A percentile compares a stretch with the other conserved stretches of the same genome.
phyloP scores from a whole-genome alignment of 345 rosid genomes.

The Euphorbia pulcherrima region DNA sequence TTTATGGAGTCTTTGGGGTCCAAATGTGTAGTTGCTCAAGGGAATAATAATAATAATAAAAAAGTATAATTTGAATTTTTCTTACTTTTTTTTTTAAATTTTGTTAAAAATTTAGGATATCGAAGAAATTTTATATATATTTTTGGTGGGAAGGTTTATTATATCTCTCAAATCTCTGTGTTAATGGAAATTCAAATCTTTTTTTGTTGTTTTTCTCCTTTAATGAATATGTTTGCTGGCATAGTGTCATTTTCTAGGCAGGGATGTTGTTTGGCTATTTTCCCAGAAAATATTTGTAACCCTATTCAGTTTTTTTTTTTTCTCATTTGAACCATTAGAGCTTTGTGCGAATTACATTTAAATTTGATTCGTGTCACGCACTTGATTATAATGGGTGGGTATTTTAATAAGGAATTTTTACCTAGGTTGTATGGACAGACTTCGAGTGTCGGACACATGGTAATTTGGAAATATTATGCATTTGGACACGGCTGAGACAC shows the following conservation, averaged over 20 bases:
- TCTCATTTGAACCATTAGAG: too few relatives aligned
- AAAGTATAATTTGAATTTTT: background rate
- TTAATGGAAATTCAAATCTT: too few relatives aligned
- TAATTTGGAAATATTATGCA: too few relatives aligned
- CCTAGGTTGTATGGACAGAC: too few relatives aligned
- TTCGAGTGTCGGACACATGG: too few relatives aligned
- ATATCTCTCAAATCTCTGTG: background rate
- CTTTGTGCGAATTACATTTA: too few relatives aligned
- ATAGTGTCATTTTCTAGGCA: constrained; percentile 10
- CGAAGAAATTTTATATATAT: background rate
- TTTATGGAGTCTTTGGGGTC: constrained; percentile 90
- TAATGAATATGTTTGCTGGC: background rate
- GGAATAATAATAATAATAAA: background rate
- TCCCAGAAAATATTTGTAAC: constrained; percentile 2
- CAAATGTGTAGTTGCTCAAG: constrained; percentile 47
- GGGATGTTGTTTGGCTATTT: constrained; percentile 2
- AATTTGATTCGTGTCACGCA: too few relatives aligned
- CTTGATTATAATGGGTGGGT: too few relatives aligned
- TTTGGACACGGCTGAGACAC: too few relatives aligned
- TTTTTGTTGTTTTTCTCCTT: background rate
- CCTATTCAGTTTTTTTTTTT: too few relatives aligned
- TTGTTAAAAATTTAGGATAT: background rate
- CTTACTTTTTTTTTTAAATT: background rate
- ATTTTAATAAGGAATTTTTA: too few relatives aligned
- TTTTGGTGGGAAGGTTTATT: background rate